These are phyloP conservation scores for Penicillium longicatenatum DNA, from an alignment of 495 filamentous ascomycete species.

Conservation along the genomic window DNA sequence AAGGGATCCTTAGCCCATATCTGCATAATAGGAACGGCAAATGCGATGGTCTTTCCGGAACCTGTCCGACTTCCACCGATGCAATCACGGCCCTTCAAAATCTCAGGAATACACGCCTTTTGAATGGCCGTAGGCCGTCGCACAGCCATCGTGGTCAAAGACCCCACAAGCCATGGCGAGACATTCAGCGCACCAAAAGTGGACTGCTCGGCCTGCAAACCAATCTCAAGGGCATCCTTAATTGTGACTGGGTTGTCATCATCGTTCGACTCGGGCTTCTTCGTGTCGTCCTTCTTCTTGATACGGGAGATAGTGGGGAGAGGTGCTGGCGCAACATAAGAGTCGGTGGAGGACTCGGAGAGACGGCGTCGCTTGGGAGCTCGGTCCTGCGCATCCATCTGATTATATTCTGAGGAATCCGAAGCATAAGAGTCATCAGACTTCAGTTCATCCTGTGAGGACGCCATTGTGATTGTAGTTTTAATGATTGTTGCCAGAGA, in stretches of 20 bases:
- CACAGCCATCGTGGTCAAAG: slow-evolving; percentile 84
- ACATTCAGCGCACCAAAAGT: slow-evolving; percentile 77
- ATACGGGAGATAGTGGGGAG: slow-evolving; percentile 48
- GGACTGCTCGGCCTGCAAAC: slow-evolving; percentile 46
- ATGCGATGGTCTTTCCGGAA: slow-evolving; percentile 99
- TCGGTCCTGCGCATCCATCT: slow-evolving; percentile 31
- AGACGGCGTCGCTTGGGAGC: slow-evolving; percentile 46
- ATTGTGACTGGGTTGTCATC: slow-evolving; percentile 44
- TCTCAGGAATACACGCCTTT: slow-evolving; percentile 84
- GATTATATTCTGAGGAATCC: slow-evolving; percentile 25
- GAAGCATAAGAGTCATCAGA: slow-evolving; percentile 28
- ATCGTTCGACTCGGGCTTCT: slow-evolving; percentile 21
- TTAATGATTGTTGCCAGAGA: slow-evolving; percentile 16
- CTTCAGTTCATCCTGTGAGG: slow-evolving; percentile 27
- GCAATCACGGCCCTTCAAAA: slow-evolving; percentile 86
- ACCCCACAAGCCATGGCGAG: slow-evolving; percentile 85
- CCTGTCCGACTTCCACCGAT: slow-evolving; percentile 94
- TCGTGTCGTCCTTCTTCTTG: slow-evolving; percentile 42
- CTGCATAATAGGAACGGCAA: slow-evolving; percentile 90
- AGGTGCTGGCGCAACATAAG: slow-evolving; percentile 40
- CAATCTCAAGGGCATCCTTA: slow-evolving; percentile 46
- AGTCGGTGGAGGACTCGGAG: slow-evolving; percentile 44
- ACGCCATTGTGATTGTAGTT: slow-evolving; percentile 36
- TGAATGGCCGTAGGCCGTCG: slow-evolving; percentile 89
- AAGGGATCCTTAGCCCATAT: slow-evolving; percentile 90